A percentile compares a stretch with the other conserved stretches of the same genome.
phyloP scores from a whole-genome alignment of 192 early-diverging fungal species.

The Coemansia sp. region DNA sequence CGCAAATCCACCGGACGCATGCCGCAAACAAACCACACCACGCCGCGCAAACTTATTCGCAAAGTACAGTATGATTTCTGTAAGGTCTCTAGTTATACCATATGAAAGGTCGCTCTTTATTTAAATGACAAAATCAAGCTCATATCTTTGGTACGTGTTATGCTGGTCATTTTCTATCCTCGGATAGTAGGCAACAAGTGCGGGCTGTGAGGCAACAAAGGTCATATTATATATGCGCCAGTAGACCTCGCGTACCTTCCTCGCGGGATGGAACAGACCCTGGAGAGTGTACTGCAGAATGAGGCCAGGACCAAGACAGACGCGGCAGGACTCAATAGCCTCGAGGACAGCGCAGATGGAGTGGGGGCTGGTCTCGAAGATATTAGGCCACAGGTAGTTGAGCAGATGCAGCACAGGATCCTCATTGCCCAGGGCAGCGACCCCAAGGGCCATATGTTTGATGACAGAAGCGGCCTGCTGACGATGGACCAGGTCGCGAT shows the following conservation, averaged over 20 bases:
- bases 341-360: conserved; percentile 98
- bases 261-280: conserved; percentile 96
- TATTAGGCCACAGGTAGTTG: conserved; percentile 98
- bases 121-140: conserved; percentile 73
- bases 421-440: conserved; percentile 89
- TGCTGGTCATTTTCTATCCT: conserved; percentile 77
- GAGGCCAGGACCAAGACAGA: conserved; percentile 83
- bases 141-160: conserved; percentile 79
- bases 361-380: conserved; percentile 95
- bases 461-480: conserved; percentile 96
- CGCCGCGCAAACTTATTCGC: too few species aligned
- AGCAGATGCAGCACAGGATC: conserved; percentile 92
- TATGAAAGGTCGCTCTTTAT: neutral
- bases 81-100: too few species aligned
- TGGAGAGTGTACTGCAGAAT: conserved; percentile 88
- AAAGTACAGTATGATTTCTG: too few species aligned
- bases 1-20: too few species aligned
- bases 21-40: too few species aligned
- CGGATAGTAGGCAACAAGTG: conserved; percentile 90
- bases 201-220: conserved; percentile 89
- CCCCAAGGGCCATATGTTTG: conserved; percentile 94
- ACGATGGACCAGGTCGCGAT: conserved; percentile 96
- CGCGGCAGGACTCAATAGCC: conserved; percentile 90
- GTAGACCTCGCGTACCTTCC: conserved; percentile 94
- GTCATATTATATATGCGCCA: conserved; percentile 99